Evolutionary conservation across 495 filamentous ascomycete genomes (phyloP), one percentile per base, ranked within the genome.

Genomic region (Niebla homalea): DNA sequence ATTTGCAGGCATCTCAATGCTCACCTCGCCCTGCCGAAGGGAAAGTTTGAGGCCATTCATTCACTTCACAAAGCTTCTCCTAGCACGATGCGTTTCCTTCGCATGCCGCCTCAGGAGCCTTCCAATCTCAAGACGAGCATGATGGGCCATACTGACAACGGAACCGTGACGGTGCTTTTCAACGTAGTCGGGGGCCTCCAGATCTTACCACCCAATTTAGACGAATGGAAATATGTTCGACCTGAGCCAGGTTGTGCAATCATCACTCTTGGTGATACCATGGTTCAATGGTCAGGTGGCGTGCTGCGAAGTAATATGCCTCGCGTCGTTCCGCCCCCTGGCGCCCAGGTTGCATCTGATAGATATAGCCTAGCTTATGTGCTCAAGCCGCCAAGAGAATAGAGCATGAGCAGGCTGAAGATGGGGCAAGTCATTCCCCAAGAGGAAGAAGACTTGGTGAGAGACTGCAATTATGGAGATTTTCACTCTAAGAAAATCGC

Each of bases 1-100:
- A 60, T 84, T 18, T 60, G 81, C 29, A 51, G 53, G 8, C 65
- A 74, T 18, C 68, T 84, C 22, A 74, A 75, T 45, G 51, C 55
- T 2, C 67, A 70, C 44, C 65, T 84, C 0, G 64, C 62, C 21
- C 66, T 82, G 16, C 70, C 69, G 22, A 58, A 66, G 0, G 58
- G 60, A 5, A 73, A 70, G 6, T 64, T 84, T n/a, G 42, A 62
- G 40, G 62, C 61, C 36, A 61, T 79, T 5, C 78, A 81, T 56
- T 64, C 66, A 16, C 69, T 74, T 22, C 46, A 65, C 29, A 58
- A 64, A 8, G 45, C 53, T 12, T 79, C 77, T 16, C 77, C 77
- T 15, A 77, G 80, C 54, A 73, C 79, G 53, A 64, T 80, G 14
- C 75, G 79, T 22, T 72, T 81, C 51, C 62, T 80, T 43, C 70